These are phyloP conservation scores for Daldinia eschscholtzii DNA, from an alignment of 2,329 filamentous ascomycete species.

Conservation along the genomic window DNA sequence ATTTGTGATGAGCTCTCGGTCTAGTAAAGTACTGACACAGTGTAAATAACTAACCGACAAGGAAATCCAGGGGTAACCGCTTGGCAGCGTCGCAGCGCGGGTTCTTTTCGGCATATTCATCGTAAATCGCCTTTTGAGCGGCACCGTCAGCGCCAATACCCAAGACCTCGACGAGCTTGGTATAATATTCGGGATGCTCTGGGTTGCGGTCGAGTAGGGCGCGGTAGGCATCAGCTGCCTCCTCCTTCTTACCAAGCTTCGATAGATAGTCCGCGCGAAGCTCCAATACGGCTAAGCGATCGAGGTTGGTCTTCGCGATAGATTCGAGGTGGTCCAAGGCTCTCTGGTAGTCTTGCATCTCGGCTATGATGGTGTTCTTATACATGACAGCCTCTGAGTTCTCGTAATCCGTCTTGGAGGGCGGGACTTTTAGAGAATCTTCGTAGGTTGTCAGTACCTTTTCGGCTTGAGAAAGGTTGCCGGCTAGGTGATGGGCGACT, in stretches of 20 bases:
- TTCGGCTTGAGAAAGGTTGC: conserved; percentile 87
- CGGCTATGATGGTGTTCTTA: conserved; percentile 94
- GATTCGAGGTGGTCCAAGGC: conserved; percentile 88
- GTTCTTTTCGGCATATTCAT: conserved; percentile 83
- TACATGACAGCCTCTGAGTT: conserved; percentile 95
- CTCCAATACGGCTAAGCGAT: conserved; percentile 88
- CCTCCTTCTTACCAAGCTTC: conserved; percentile 79
- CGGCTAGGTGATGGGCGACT: conserved; percentile 91
- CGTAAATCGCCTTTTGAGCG: conserved; percentile 79
- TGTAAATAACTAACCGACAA: conserved; percentile 70
- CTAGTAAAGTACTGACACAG: background rate
- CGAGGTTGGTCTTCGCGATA: conserved; percentile 81
- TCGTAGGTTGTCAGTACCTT: conserved; percentile 93
- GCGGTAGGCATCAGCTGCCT: conserved; percentile 85
- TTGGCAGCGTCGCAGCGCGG: conserved; percentile 87
- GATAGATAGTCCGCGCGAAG: conserved; percentile 86
- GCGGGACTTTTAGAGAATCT: conserved; percentile 86
- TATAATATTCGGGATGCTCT: conserved; percentile 89
- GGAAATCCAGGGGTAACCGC: conserved; percentile 89
- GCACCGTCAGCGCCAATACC: conserved; percentile 72
- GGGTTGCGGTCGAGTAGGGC: conserved; percentile 86
- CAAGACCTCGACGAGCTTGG: conserved; percentile 77
- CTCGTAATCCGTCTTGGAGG: conserved; percentile 84
- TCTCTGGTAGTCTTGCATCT: conserved; percentile 83
- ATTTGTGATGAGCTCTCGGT: conserved; percentile 13